Evolutionary conservation across 805 yeast genomes (phyloP), one percentile per base, ranked within the genome.

Genomic region (Ogataea haglerorum): DNA sequence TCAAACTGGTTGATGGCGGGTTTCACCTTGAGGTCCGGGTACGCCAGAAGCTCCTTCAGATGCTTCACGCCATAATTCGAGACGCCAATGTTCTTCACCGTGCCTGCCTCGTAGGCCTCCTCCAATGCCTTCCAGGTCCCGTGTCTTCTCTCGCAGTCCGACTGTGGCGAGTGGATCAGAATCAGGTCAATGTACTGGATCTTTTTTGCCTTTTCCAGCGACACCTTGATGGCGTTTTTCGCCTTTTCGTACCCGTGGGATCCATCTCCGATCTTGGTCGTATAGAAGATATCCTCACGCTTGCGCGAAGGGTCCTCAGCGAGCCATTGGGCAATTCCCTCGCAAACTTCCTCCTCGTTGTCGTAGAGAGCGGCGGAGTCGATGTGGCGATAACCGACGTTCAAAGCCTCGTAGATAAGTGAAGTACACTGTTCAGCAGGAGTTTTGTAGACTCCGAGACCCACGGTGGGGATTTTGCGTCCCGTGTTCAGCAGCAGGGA

Each of bases 321-420:
- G 2, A 62, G 10, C 65, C 65, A 84, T 36, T 64, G 55, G 12
- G 66, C 58, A 32, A 85, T 75, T 3, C 84, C 93, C 33, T 71
- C 67, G 15, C 78, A 79, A 5, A 78, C 77, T 47, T 79, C 83
- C 12, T 49, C 48, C 56, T 84, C 87, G 61, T 85, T 85, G 10
- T 66, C 62, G 62, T 86, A 86, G 13, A 60, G 60, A 9, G 70
- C 76, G 4, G 95, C 95, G 16, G 81, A 68, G 56, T 86, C 95
- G 43, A 85, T 64, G 53, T 81, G 91, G 49, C 91, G 72, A 57
- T 82, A 85, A 0, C 95, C 95, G 13, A 61, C 65, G 22, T 69
- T 62, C 46, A 85, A 67, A 2, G 91, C 93, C 24, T 69, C 56
- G 49, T 73, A 69, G 1, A 80, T 81, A 16, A 78, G 56, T 0